A percentile compares a stretch with the other conserved stretches of the same genome.
Evolutionary conservation across 169 alveolate genomes (phyloP).

Genomic region (Eimeria brunetti): DNA sequence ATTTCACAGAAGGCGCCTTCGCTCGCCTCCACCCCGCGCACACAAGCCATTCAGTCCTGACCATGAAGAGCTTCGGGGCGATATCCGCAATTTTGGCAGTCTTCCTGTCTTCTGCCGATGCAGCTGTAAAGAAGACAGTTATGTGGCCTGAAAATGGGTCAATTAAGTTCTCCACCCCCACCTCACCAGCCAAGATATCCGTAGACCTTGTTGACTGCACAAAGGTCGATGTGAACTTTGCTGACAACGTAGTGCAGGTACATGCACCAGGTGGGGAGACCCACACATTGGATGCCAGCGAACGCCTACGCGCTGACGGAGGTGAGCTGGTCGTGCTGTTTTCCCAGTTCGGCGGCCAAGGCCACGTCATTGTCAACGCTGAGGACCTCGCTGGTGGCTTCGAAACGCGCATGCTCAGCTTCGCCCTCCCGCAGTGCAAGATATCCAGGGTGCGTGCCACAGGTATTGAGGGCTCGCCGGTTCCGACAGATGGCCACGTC

Average conservation of each 20-base stretch:
- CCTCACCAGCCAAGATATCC: background rate
- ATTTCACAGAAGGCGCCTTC: background rate
- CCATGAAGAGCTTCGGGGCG: slow-evolving; percentile 48
- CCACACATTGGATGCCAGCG: background rate
- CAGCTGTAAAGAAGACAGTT: background rate
- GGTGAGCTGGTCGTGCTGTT: slow-evolving; percentile 24
- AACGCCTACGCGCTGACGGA: background rate
- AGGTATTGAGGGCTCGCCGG: background rate
- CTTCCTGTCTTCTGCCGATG: slow-evolving; percentile 18
- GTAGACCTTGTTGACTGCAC: background rate
- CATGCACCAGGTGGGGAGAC: background rate
- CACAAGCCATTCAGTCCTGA: background rate
- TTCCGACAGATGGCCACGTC: background rate
- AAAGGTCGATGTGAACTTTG: background rate
- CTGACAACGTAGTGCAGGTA: background rate
- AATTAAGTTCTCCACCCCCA: slow-evolving; percentile 14
- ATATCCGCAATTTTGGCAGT: slow-evolving; percentile 23
- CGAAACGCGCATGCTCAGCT: slow-evolving; percentile 6
- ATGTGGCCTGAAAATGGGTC: slow-evolving; percentile 41
- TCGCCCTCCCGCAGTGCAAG: background rate
- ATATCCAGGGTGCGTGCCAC: background rate
- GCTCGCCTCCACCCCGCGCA: slow-evolving; percentile 16
- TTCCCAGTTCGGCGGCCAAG: background rate
- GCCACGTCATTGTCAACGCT: slow-evolving; percentile 21
- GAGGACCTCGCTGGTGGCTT: slow-evolving; percentile 1